These are phyloP conservation scores for Phlyctochytrium bullatum DNA, from an alignment of 192 early-diverging fungal species.

Conservation along the genomic window DNA sequence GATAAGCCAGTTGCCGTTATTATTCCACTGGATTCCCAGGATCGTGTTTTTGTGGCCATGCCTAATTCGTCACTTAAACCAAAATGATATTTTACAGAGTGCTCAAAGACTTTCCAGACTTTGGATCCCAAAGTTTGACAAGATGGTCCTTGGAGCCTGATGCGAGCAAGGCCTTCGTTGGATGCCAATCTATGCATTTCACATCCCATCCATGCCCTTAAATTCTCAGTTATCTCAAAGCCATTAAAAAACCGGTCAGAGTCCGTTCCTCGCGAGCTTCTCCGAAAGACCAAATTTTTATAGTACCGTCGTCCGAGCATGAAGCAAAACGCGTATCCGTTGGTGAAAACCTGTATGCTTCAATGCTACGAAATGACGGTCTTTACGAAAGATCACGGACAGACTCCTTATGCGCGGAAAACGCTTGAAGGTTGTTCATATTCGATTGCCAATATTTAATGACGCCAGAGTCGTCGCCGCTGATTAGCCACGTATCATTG, in stretches of 20 bases:
- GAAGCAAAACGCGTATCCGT: slow-evolving; percentile 91
- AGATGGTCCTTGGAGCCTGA: slow-evolving; percentile 95
- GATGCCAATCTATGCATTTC: slow-evolving; percentile 97
- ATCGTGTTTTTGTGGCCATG: slow-evolving; percentile 95
- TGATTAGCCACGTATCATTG: slow-evolving; percentile 93
- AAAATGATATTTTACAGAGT: slow-evolving; percentile 60
- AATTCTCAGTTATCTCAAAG: background rate
- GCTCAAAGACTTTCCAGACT: slow-evolving; percentile 77
- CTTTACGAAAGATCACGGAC: slow-evolving; percentile 81
- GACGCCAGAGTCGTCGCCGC: slow-evolving; percentile 83
- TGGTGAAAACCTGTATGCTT: slow-evolving; percentile 72
- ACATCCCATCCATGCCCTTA: slow-evolving; percentile 96
- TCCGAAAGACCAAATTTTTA: slow-evolving; percentile 97
- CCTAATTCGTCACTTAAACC: slow-evolving; percentile 26
- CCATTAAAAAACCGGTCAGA: slow-evolving; percentile 49
- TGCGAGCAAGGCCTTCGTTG: slow-evolving; percentile 84
- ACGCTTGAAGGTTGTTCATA: slow-evolving; percentile 87
- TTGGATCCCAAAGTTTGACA: slow-evolving; percentile 98
- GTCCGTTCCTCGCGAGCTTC: slow-evolving; percentile 75
- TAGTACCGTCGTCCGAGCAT: slow-evolving; percentile 89
- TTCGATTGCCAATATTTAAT: slow-evolving; percentile 99
- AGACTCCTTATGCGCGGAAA: slow-evolving; percentile 83
- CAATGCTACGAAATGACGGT: background rate
- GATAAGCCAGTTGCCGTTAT: slow-evolving; percentile 95
- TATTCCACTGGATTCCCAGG: slow-evolving; percentile 88